Percentiles rank a stretch among this genome's conserved stretches.
phyloP scores from a whole-genome alignment of 331 rosid genomes.

The Acacia concinna region DNA sequence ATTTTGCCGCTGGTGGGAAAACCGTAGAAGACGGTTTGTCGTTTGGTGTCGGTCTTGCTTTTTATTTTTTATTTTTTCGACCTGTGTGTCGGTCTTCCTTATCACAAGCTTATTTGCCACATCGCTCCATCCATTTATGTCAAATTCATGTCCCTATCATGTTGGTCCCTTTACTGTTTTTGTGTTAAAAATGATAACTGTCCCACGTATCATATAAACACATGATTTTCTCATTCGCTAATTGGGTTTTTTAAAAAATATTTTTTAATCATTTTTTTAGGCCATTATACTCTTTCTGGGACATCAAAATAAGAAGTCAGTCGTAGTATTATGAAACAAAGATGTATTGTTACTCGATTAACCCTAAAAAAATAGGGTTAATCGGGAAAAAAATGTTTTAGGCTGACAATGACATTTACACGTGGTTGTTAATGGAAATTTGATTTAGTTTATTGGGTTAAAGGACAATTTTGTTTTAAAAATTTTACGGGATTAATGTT shows the following conservation, averaged over 20 bases:
- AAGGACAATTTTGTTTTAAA: too few species aligned
- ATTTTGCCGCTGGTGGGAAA: background rate
- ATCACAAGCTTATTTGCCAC: background rate
- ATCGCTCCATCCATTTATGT: background rate
- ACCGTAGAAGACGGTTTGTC: background rate
- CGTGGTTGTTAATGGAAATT: background rate
- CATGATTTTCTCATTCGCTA: background rate
- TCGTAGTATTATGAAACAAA: background rate
- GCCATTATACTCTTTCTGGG: background rate
- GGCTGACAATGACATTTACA: background rate
- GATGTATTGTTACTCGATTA: background rate
- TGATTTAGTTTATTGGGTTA: too few species aligned
- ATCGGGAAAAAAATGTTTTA: background rate
- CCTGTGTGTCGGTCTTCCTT: too few species aligned
- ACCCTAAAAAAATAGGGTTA: background rate
- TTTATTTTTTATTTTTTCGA: too few species aligned
- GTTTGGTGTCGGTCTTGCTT: background rate
- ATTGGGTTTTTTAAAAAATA: background rate
- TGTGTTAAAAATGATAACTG: background rate
- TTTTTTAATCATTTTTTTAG: background rate
- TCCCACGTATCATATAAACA: background rate
- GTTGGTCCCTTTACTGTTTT: background rate
- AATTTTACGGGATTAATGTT: too few species aligned
- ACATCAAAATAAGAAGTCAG: background rate
- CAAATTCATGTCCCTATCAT: background rate